Evolutionary conservation across 768 basidiomycete genomes (phyloP).

Genomic region (Hericium coralloides): DNA sequence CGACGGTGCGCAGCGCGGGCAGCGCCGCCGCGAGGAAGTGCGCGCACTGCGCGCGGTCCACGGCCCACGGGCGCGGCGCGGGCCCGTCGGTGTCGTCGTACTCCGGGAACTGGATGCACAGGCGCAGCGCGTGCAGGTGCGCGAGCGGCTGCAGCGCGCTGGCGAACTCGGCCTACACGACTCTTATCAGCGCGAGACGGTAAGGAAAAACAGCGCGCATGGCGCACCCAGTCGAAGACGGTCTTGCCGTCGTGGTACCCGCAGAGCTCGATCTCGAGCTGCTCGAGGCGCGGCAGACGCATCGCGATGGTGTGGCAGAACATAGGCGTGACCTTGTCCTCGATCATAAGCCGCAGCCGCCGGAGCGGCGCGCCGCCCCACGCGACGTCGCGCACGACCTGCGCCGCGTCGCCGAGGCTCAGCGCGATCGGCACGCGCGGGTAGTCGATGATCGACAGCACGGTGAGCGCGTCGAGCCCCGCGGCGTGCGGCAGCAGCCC

Average conservation of each 20-base stretch:
- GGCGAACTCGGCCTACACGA: slow-evolving; percentile 28
- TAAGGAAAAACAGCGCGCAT: too few relatives aligned
- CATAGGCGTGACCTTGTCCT: slow-evolving; percentile 26
- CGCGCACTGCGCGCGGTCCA: slow-evolving; percentile 20
- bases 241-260: slow-evolving; percentile 30
- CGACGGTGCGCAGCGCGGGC: slow-evolving; percentile 24
- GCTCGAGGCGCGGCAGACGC: slow-evolving; percentile 23
- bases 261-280: slow-evolving; percentile 26
- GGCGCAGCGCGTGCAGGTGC: slow-evolving; percentile 21
- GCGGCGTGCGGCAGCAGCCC: slow-evolving; percentile 21
- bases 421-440: slow-evolving; percentile 29
- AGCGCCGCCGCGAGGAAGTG: slow-evolving; percentile 21
- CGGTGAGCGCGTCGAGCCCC: slow-evolving; percentile 21
- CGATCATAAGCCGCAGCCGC: slow-evolving; percentile 26
- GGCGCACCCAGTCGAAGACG: slow-evolving; percentile 26
- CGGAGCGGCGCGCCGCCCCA: slow-evolving; percentile 22
- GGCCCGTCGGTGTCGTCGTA: slow-evolving; percentile 16
- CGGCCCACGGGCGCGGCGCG: slow-evolving; percentile 19
- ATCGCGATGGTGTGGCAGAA: slow-evolving; percentile 22
- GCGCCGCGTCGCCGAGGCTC: slow-evolving; percentile 23
- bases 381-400: slow-evolving; percentile 21
- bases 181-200: slow-evolving; percentile 14
- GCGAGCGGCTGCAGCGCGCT: slow-evolving; percentile 22
- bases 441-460: slow-evolving; percentile 26
- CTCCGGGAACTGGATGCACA: slow-evolving; percentile 29